These are phyloP conservation scores for Solanum arcanum DNA, from an alignment of 257 asterid genomes.

Conservation along the genomic window DNA sequence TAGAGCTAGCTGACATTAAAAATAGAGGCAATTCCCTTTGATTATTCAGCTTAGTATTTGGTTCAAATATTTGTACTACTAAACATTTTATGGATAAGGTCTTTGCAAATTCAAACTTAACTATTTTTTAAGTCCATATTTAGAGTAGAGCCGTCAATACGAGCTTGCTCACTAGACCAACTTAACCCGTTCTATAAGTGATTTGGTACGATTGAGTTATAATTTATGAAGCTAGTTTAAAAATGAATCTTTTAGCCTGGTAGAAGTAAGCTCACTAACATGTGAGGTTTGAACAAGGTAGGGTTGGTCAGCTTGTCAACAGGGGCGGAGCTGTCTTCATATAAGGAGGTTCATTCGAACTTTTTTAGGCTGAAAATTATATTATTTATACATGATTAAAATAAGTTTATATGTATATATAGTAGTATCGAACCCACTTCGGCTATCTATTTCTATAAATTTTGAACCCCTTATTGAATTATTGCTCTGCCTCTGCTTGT, in stretches of 20 bases:
- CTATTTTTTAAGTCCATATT: not conserved
- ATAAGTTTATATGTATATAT: too few relatives aligned
- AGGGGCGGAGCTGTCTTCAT: too few relatives aligned
- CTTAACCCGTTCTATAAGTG: too few relatives aligned
- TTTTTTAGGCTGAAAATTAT: rapidly evolving
- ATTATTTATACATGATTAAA: too few relatives aligned
- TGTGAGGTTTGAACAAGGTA: not conserved
- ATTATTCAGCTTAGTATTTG: not conserved
- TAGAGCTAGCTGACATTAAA: too few relatives aligned
- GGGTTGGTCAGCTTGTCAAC: not conserved
- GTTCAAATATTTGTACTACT: not conserved
- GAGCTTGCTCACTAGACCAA: not conserved
- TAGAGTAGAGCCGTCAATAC: too few relatives aligned
- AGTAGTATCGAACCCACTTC: too few relatives aligned
- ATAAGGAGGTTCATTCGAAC: too few relatives aligned
- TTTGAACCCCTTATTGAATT: too few relatives aligned
- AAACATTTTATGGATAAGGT: not conserved
- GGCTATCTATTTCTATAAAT: rapidly evolving
- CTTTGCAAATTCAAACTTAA: not conserved
- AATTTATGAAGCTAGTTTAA: not conserved
- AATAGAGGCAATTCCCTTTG: not conserved
- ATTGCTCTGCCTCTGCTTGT: not conserved
- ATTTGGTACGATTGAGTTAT: not conserved
- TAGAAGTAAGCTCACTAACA: not conserved
- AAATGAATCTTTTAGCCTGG: not conserved